phyloP scores from a whole-genome alignment of 1,284 basidiomycete species.

The Ceratobasidium sp. region DNA sequence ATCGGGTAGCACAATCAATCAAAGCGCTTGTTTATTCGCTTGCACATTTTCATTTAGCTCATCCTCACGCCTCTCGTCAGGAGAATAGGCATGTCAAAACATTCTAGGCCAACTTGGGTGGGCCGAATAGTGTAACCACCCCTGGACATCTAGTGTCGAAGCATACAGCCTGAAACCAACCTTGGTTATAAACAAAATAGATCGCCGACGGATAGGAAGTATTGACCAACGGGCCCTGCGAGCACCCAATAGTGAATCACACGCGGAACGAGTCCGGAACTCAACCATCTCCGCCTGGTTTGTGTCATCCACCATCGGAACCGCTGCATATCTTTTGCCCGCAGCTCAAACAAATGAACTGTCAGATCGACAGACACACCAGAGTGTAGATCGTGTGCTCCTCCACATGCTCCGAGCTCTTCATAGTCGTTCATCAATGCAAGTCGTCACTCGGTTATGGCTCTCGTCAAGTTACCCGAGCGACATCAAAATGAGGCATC shows the following conservation, averaged over 20 bases:
- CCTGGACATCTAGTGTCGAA: neutral
- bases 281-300: neutral
- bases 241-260: neutral
- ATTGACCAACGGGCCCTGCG: neutral
- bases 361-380: too few species aligned
- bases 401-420: neutral
- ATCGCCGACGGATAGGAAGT: too few species aligned
- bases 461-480: neutral
- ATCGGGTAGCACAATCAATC: neutral
- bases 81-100: neutral
- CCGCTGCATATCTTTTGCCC: neutral
- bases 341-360: too few species aligned
- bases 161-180: neutral
- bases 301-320: neutral
- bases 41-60: neutral
- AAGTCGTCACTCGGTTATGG: slow-evolving; percentile 11
- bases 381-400: neutral
- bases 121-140: neutral
- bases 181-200: too few species aligned
- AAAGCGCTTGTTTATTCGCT: slow-evolving; percentile 7
- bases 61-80: neutral
- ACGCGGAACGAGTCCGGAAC: neutral
- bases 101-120: neutral
- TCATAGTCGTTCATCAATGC: neutral
- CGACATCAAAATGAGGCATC: neutral